Percentiles rank a stretch among this genome's conserved stretches.
Evolutionary conservation across 2,329 filamentous ascomycete genomes (phyloP).

Genomic region (Grosmannia huntii): DNA sequence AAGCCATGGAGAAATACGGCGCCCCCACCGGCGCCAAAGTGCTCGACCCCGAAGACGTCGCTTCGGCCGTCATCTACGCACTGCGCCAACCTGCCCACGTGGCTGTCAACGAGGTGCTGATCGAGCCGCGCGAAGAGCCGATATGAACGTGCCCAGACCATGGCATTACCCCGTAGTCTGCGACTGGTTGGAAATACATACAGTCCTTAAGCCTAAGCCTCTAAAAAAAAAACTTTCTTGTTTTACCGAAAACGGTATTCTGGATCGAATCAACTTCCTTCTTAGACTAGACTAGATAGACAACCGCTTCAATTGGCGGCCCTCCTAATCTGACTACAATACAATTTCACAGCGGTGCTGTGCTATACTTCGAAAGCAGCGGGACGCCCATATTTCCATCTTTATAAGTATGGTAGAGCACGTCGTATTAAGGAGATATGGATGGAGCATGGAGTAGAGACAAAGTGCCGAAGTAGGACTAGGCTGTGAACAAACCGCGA

Average conservation of each 20-base stretch:
- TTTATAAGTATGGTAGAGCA: no score
- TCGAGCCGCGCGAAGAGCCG: slow-evolving; percentile 66
- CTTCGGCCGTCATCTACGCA: slow-evolving; percentile 60
- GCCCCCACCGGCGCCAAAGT: slow-evolving; percentile 64
- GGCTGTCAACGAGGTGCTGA: slow-evolving; percentile 67
- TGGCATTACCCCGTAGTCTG: not conserved
- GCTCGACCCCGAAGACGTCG: slow-evolving; percentile 60
- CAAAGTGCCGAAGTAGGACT: no score
- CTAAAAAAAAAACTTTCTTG: not conserved
- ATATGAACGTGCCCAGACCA: slow-evolving; percentile 33
- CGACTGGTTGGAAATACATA: not conserved
- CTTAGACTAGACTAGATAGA: no score
- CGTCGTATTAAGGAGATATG: no score
- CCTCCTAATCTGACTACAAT: no score
- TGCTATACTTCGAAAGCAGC: no score
- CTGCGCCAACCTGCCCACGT: slow-evolving; percentile 63
- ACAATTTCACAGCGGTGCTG: no score
- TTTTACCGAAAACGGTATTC: not conserved
- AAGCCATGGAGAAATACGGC: slow-evolving; percentile 68
- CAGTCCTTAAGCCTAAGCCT: not conserved
- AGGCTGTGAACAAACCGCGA: no score
- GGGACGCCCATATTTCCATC: no score
- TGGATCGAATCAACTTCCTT: not conserved
- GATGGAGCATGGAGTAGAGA: no score
- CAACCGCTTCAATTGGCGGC: no score